Conservation (phyloP, 768 basidiomycete species). For the Kwoniella dejecticola region DNA sequence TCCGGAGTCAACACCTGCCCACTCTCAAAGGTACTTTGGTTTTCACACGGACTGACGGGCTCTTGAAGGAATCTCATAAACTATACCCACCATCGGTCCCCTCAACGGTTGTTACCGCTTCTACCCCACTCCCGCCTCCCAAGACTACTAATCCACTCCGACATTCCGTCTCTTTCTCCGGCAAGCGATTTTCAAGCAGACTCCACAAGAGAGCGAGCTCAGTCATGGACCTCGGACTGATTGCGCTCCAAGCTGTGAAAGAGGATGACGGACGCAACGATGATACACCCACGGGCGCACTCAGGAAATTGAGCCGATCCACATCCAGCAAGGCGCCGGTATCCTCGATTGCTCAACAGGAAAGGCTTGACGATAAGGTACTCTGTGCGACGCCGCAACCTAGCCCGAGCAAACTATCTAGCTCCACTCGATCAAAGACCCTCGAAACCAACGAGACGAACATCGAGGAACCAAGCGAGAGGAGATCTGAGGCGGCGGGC, state of each 20-base stretch:
- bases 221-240: conserved; percentile 5
- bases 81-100: conserved; percentile 9
- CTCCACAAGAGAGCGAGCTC: conserved; percentile 11
- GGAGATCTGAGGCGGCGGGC: too few species aligned
- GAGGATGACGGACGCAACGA: conserved; percentile 22
- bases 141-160: conserved; percentile 16
- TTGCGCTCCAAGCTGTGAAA: conserved; percentile 13
- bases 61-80: conserved; percentile 16
- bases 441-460: too few species aligned
- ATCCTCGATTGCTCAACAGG: too few species aligned
- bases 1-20: too few species aligned
- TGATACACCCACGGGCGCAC: conserved; percentile 28
- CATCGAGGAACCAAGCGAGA: too few species aligned
- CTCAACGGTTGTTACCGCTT: conserved; percentile 7
- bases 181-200: conserved; percentile 2
- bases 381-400: too few species aligned
- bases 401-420: too few species aligned
- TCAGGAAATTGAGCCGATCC: conserved; percentile 19
- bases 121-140: conserved; percentile 28
- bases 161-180: conserved; percentile 24
- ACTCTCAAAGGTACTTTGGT: too few species aligned
- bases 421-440: too few species aligned
- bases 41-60: too few species aligned
- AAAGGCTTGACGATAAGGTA: too few species aligned
- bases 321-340: neutral